Base-by-base conservation (phyloP, 2,329 filamentous ascomycete species). In the Talaromyces sp. region DNA sequence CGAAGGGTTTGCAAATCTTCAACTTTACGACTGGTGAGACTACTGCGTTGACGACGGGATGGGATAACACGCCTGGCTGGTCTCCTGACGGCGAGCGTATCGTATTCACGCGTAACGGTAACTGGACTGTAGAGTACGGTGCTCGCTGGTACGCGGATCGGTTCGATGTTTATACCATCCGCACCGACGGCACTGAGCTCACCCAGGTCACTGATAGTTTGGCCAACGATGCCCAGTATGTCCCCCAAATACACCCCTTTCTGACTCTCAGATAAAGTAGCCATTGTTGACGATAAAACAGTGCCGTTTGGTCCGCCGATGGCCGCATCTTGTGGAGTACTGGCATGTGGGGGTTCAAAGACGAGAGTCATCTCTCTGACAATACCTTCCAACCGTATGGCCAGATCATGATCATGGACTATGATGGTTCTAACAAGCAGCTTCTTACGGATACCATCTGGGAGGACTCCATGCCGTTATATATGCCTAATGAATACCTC, bases 291-390 rank as follows among this genome's bases (percentile, higher is more conserved):
- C 17, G 8, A 43, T 27, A 9, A 43, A 9, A 43, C 8, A 43
- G 41, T 68, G 79, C 80, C 1, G 77, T 81, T 0, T 82, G 80
- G 79, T 74, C 75, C 0, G 70, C 73, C 1, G 79, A 82, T 70
- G 78, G 78, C 8, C 73, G 73, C 5, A 81, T 82, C 41, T 66
- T 80, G 67, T 83, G 74, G 47, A 75, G 69, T 7, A 80, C 72
- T 10, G 79, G 79, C 4, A 77, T 78, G 77, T 82, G 77, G 62
- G 80, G 79, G 2, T 82, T 81, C 70, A 73, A 78, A 41, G 75
- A 79, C 49, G 80, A 82, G 72, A 72, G 74, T 11, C 72, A 76
- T 0, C 68, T 77, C 1, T 82, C 78, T 60, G 80, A 82, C 61
- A 66, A 43, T n/a, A 43, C 41, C 41, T 43, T 43, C 17, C 41